Base-by-base conservation (phyloP, 2,329 filamentous ascomycete species). In the Colletotrichum gloeosporioides region DNA sequence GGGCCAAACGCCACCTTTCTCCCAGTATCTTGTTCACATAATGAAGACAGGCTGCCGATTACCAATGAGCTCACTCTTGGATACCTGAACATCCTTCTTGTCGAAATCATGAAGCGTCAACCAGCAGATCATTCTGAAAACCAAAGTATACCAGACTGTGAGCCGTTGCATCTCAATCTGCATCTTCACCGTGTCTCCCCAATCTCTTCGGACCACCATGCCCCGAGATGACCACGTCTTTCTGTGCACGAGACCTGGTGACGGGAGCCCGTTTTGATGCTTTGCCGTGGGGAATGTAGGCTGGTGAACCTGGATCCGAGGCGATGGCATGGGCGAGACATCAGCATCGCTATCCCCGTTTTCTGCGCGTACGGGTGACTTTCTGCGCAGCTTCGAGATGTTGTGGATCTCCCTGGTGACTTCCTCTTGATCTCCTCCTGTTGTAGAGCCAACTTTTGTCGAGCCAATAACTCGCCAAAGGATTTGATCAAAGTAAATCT, bases 101-200 rank as follows among this genome's bases (percentile, higher is more conserved):
- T 85, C 80, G 32, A 85, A 85, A 49, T 85, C 83, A 67, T 86
- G 84, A n/a, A 85, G 72, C 44, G 82, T 78, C 12, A 85, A 63
- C 85, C 85, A 85, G 59, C 82, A 84, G 15, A 85, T 59, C 84
- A 86, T 86, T 12, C 84, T 77, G 49, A 85, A 84, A 0, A 86
- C 78, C 15, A 86, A 78, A 0, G 78, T 79, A 9, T 83, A 80
- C 84, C 84, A 85, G 8, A 82, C 80, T 0, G 79, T 78, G 8
- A 78, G 75, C 0, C 77, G 67, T 9, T 76, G 71, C 9, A 32
- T 63, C 15, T 71, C 69, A 2, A 55, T 25, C 1, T 27, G 69
- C 2, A 27, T 32, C 8, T 49, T 25, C 13, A 53, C n/a, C 1
- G 34, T 62, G 1, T 16, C 34, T 6, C 16, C 18, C 72, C 61